A percentile compares a stretch with the other conserved stretches of the same genome.
These are phyloP conservation scores for Ceratocystis huliohia DNA, from an alignment of 2,329 filamentous ascomycete genomes.

Conservation along the genomic window DNA sequence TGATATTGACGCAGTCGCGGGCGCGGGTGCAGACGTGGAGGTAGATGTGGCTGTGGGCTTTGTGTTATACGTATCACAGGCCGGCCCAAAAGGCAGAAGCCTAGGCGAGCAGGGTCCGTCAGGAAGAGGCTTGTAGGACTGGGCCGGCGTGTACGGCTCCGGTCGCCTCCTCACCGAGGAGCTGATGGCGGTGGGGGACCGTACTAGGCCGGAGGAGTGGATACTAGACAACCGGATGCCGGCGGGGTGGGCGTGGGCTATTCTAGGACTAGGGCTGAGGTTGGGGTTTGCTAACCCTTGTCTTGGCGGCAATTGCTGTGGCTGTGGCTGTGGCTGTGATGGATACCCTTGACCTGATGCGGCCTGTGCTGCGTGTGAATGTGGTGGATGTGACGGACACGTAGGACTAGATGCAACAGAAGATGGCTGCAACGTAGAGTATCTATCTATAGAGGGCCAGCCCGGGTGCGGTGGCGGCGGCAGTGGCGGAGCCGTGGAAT, in stretches of 20 bases:
- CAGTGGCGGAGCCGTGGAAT: not conserved
- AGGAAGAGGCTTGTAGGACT: slow-evolving; percentile 11
- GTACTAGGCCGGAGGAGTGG: not conserved
- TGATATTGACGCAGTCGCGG: not conserved
- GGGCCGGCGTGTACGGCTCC: slow-evolving; percentile 12
- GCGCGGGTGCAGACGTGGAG: too few species aligned
- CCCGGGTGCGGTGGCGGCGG: not conserved
- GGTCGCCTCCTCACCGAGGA: not conserved
- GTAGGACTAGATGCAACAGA: not conserved
- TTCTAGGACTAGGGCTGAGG: not conserved
- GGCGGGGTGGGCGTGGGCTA: too few species aligned
- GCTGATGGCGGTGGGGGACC: not conserved
- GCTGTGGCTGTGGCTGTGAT: too few species aligned
- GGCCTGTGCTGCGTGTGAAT: not conserved
- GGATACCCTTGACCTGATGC: too few species aligned
- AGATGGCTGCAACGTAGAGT: not conserved
- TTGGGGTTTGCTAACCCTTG: not conserved
- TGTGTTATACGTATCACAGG: not conserved
- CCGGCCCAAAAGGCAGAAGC: not conserved
- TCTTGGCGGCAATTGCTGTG: not conserved
- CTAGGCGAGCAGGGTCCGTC: not conserved
- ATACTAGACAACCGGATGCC: too few species aligned
- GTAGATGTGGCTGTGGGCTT: too few species aligned
- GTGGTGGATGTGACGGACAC: not conserved
- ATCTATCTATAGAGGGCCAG: not conserved